These are phyloP conservation scores for Colletotrichum coccodes DNA, from an alignment of 2,329 filamentous ascomycete species.

Conservation along the genomic window DNA sequence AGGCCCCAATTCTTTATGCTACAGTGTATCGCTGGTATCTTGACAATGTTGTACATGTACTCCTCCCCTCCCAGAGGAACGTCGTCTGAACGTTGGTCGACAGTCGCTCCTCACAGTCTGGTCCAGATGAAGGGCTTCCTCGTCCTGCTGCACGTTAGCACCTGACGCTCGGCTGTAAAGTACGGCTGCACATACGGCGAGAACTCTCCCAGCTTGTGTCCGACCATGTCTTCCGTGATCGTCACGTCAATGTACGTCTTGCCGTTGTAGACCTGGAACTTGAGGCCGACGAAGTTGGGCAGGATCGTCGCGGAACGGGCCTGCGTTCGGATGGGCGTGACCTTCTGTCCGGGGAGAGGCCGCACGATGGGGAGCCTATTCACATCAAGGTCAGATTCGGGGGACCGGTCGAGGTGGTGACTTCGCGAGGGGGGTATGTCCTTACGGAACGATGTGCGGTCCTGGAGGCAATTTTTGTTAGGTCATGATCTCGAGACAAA, in stretches of 20 bases:
- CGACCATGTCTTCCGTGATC: conserved; percentile 96
- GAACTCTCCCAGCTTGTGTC: conserved; percentile 94
- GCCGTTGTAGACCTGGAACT: conserved; percentile 92
- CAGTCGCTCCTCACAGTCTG: conserved; percentile 20
- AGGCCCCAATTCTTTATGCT: conserved; percentile 13
- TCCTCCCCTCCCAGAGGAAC: background rate
- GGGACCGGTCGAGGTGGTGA: conserved; percentile 38
- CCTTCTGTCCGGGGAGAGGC: conserved; percentile 68
- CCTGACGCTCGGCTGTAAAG: background rate
- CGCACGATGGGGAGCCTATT: conserved; percentile 71
- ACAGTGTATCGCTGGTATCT: conserved; percentile 30
- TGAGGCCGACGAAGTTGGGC: conserved; percentile 89
- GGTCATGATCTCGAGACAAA: background rate
- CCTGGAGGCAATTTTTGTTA: conserved; percentile 44
- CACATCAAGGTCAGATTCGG: conserved; percentile 14
- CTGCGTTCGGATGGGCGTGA: conserved; percentile 83
- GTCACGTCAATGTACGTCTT: conserved; percentile 85
- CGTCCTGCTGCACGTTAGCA: conserved; percentile 51
- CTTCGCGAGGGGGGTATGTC: conserved; percentile 9
- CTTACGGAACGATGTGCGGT: conserved; percentile 66
- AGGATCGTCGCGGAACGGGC: conserved; percentile 90
- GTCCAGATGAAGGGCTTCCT: conserved; percentile 67
- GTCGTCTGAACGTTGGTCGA: background rate
- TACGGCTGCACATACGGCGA: conserved; percentile 72
- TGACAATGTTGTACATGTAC: conserved; percentile 29